Base-by-base conservation (phyloP, 768 basidiomycete species). In the Gymnopilus junonius region DNA sequence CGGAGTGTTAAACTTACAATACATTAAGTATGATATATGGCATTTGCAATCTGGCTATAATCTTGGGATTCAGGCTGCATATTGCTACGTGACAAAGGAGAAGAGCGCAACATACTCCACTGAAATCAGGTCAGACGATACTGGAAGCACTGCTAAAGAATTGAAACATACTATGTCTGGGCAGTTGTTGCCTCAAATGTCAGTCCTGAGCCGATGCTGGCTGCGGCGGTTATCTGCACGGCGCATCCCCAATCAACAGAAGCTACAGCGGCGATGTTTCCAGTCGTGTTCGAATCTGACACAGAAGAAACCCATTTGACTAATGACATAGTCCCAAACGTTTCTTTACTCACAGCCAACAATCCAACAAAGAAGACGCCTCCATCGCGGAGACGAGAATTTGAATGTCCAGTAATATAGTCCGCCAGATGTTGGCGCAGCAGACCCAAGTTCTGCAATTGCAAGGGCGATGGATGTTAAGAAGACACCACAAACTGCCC, bases 21-120 rank as follows among this genome's bases (percentile, higher is more conserved):
- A 90, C 71, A 67, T 92, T 92, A 37, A 92, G 76, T 17, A 83
- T 65, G 39, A 91, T 83, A 67, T 87, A 91, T 7, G 87, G 72
- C 17, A 80, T 85, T 71, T 92, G 91, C 17, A 91, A 67, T 35
- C 88, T 78, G 0, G 90, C 89, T 15, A 92, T 78, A 32, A 87
- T 45, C 15, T 76, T 73, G 3, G 90, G 88, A 4, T 83, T 86
- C 14, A 90, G 74, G 65, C 87, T 86, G 66, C 88, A 90, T 15
- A 88, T 70, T 0, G 84, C 55, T 0, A 81, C 87, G 66, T 92
- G 89, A 1, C 80, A 75, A 17, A 88, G 57, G 8, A 92, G 67
- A 40, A 92, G 70, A 1, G 80, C 87, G 27, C 76, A 76, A 66
- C 84, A 92, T 1, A 90, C 82, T 2, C 83, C 89, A 61, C 90